These are phyloP conservation scores for Didymella pinodella DNA, from an alignment of 2,329 filamentous ascomycete species.

Conservation along the genomic window DNA sequence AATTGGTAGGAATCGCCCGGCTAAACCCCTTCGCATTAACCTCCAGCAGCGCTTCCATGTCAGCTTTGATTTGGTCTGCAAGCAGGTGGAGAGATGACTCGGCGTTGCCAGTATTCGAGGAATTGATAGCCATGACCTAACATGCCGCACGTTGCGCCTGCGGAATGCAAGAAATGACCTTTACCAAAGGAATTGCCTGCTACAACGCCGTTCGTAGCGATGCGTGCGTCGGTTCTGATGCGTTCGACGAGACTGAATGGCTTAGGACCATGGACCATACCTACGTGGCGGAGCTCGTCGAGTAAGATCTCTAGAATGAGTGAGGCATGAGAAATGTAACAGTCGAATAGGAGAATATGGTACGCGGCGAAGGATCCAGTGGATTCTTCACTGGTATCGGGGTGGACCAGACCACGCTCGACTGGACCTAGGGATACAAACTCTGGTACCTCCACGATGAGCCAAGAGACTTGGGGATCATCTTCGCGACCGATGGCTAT, in stretches of 20 bases:
- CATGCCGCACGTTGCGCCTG: constrained; percentile 32
- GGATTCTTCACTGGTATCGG: constrained; percentile 17
- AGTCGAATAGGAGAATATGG: constrained; percentile 29
- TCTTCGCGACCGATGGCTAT: constrained; percentile 17
- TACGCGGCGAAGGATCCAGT: constrained; percentile 28
- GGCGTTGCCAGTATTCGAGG: constrained; percentile 26
- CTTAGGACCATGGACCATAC: constrained; percentile 28
- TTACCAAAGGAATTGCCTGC: constrained; percentile 30
- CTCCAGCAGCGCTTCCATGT: constrained; percentile 25
- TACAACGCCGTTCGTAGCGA: constrained; percentile 27
- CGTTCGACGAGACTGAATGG: constrained; percentile 30
- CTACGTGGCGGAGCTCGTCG: constrained; percentile 26
- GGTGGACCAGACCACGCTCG: constrained; percentile 1
- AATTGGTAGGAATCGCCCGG: constrained; percentile 29
- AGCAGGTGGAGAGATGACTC: constrained; percentile 23
- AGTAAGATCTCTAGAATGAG: constrained; percentile 24
- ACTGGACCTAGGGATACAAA: constrained; percentile 11
- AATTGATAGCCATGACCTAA: constrained; percentile 28
- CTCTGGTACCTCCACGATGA: constrained; percentile 18
- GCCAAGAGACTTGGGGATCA: constrained; percentile 13
- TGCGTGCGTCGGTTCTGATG: constrained; percentile 22
- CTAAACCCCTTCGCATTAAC: constrained; percentile 33
- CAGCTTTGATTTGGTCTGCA: constrained; percentile 26
- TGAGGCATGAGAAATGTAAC: constrained; percentile 28
- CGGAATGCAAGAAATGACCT: constrained; percentile 27